Base-by-base conservation (phyloP, 2,329 filamentous ascomycete species). In the Fusarium sp. region DNA sequence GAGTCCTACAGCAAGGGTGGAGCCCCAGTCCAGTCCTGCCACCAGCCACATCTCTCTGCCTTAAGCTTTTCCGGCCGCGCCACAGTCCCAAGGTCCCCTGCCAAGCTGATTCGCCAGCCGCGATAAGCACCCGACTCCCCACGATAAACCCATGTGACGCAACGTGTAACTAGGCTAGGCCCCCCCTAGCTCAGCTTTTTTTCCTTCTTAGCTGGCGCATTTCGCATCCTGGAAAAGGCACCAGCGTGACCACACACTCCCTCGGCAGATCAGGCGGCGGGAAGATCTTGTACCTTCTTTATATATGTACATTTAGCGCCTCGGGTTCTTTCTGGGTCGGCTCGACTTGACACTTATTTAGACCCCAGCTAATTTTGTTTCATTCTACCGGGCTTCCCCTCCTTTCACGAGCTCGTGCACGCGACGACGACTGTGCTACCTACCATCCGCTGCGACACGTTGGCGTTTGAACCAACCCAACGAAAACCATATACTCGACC, bases 91-190 rank as follows among this genome's bases (percentile, higher is more conserved):
- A 69, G 52, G 61, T 57, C 56, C 56, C n/a, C 34, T 31, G 4
- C 6, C 30, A 46, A 55, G 36, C n/a, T 61, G 44, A 56, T 71
- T 73, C 46, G 65, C 52, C 28, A 59, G 52, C 39, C 36, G 18
- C 50, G 53, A 47, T 43, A 60, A 47, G 53, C 44, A 51, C 36
- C 60, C 39, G 39, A 56, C 39, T 51, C 18, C 46, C 67, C 46
- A 57, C 55, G 39, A 65, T 57, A 39, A 46, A 39, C 53, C 62
- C 65, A 65, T 65, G 68, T 70, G 68, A 71, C 68, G 68, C 68
- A 72, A 59, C 66, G 52, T 63, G 59, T 58, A 61, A 40, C 36
- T 46, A 36, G 48, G 52, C 47, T n/a, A n/a, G n/a, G n/a, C n/a
- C n/a, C 52, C 63, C 37, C 36, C 40, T 31, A 63, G 65, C 63